These are phyloP conservation scores for Lodderomyces theae DNA, from an alignment of 1,139 yeast species.

Conservation along the genomic window DNA sequence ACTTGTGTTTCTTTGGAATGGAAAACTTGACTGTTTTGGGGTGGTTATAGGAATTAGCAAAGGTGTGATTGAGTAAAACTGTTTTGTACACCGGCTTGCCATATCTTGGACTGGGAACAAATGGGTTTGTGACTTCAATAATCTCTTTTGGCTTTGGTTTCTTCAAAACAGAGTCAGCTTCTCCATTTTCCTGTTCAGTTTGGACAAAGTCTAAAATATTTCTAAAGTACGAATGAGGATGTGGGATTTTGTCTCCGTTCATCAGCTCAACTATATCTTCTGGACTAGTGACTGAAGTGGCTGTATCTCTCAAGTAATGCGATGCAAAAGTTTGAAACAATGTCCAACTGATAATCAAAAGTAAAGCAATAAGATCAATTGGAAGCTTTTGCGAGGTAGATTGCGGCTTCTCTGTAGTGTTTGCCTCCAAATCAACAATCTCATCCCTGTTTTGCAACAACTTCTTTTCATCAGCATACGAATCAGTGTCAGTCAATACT, in stretches of 20 bases:
- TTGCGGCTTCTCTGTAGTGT: background rate
- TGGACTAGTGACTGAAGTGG: background rate
- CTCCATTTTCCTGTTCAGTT: background rate
- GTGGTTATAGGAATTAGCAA: slow-evolving; percentile 37
- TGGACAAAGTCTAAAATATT: slow-evolving; percentile 8
- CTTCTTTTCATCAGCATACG: slow-evolving; percentile 4
- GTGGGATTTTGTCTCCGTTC: slow-evolving; percentile 6
- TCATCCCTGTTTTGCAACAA: background rate
- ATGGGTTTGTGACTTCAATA: slow-evolving; percentile 31
- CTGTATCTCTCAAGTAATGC: background rate
- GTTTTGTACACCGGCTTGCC: slow-evolving; percentile 29
- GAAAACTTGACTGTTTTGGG: slow-evolving; percentile 28
- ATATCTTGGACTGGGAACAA: slow-evolving; percentile 25
- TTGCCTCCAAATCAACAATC: slow-evolving; percentile 6
- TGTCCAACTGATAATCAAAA: background rate
- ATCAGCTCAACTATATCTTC: slow-evolving; percentile 6
- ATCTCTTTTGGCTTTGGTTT: slow-evolving; percentile 16
- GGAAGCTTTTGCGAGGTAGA: background rate
- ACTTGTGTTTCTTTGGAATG: slow-evolving; percentile 34
- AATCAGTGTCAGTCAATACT: slow-evolving; percentile 1
- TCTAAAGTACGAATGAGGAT: slow-evolving; percentile 8
- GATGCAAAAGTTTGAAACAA: background rate
- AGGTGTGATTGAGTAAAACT: slow-evolving; percentile 31
- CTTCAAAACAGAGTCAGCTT: background rate
- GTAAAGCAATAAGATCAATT: background rate